A percentile compares a stretch with the other conserved stretches of the same genome.
phyloP scores from a whole-genome alignment of 1,139 yeast genomes.

The Tardiomyces depauwii region DNA sequence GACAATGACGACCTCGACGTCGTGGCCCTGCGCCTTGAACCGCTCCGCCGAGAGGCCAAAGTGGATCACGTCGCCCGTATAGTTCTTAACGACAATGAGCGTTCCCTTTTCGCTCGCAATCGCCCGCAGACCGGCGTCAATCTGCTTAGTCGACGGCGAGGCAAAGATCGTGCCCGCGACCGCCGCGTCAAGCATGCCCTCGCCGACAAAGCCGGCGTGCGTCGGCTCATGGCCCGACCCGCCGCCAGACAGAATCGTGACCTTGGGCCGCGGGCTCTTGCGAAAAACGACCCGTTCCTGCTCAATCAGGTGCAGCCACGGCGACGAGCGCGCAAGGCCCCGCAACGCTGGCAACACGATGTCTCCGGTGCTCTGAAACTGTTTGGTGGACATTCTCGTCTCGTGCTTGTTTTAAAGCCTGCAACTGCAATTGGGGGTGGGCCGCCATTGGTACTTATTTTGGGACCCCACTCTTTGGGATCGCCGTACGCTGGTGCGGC shows the following conservation, averaged over 20 bases:
- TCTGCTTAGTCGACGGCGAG: constrained; percentile 84
- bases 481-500: too few relatives aligned
- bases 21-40: constrained; percentile 64
- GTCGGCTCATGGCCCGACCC: constrained; percentile 96
- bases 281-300: constrained; percentile 56
- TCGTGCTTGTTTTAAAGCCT: too few relatives aligned
- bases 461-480: too few relatives aligned
- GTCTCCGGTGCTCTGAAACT: constrained; percentile 34
- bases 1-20: constrained; percentile 62
- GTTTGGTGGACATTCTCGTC: constrained; percentile 9
- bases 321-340: constrained; percentile 63
- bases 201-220: constrained; percentile 85
- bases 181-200: constrained; percentile 72
- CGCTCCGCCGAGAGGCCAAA: constrained; percentile 87
- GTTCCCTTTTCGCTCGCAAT: constrained; percentile 50
- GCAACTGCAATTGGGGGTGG: too few relatives aligned
- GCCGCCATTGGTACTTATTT: too few relatives aligned
- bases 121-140: constrained; percentile 58
- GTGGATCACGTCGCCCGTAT: constrained; percentile 88
- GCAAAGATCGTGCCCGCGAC: constrained; percentile 87
- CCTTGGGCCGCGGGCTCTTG: constrained; percentile 24
- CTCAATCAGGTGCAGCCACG: constrained; percentile 49
- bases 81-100: constrained; percentile 71
- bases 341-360: constrained; percentile 53
- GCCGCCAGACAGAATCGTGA: constrained; percentile 77